These are phyloP conservation scores for Rutstroemia sydowiana DNA, from an alignment of 2,329 filamentous ascomycete species.

Conservation along the genomic window DNA sequence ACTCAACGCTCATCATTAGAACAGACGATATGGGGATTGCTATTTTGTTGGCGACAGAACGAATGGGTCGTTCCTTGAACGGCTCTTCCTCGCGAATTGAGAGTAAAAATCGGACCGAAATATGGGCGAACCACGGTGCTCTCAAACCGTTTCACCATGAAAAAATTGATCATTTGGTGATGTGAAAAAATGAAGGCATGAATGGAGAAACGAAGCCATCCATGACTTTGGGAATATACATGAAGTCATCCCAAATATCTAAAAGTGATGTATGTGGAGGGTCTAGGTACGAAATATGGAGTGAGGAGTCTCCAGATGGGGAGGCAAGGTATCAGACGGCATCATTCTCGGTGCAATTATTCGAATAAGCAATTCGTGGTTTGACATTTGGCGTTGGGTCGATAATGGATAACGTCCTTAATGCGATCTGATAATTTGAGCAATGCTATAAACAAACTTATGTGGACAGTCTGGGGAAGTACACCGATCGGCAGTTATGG, in stretches of 20 bases:
- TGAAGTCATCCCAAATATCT: slow-evolving; percentile 1
- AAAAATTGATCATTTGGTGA: neutral
- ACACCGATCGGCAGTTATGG: no score
- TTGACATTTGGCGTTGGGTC: no score
- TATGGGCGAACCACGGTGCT: neutral
- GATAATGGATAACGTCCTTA: no score
- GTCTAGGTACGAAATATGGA: neutral
- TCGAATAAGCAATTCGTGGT: no score
- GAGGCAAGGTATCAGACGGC: neutral
- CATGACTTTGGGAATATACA: neutral
- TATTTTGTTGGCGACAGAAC: neutral
- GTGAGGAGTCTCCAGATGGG: slow-evolving; percentile 3
- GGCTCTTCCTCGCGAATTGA: neutral
- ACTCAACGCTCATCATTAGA: neutral
- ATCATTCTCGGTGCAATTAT: neutral
- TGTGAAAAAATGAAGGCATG: neutral
- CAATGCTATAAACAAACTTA: no score
- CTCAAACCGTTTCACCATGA: neutral
- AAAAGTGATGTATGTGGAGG: neutral
- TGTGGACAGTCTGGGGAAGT: no score
- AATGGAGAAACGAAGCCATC: neutral
- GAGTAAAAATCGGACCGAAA: neutral
- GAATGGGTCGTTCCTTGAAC: neutral
- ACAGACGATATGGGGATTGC: neutral
- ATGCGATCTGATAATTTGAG: no score